Conservation (phyloP, 2,329 filamentous ascomycete species). For the Trichoderma sp. region DNA sequence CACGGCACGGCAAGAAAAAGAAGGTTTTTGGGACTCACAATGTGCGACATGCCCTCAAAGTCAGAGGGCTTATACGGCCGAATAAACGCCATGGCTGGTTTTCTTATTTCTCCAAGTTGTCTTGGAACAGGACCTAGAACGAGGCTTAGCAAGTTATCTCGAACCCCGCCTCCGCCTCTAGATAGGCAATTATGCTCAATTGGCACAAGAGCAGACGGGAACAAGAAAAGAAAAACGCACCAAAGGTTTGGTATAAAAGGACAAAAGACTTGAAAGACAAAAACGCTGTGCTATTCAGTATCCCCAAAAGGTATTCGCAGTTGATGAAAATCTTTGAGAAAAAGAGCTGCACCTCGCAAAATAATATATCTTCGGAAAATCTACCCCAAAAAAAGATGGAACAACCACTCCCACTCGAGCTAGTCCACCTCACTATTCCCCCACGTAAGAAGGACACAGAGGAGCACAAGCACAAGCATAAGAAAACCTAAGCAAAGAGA, state of each 20-base stretch:
- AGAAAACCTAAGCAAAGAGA: not conserved
- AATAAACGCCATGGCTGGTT: conserved; percentile 43
- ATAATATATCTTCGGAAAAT: not conserved
- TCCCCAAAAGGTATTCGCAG: not conserved
- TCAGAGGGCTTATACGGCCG: conserved; percentile 39
- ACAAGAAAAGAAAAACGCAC: not conserved
- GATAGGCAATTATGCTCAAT: not conserved
- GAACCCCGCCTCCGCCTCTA: not conserved
- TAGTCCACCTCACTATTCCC: not conserved
- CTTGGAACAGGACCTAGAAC: not conserved
- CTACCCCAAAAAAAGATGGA: not conserved
- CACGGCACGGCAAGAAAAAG: not conserved
- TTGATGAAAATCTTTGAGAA: not conserved
- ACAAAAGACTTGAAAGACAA: not conserved
- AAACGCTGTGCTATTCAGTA: not conserved
- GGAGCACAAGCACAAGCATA: not conserved
- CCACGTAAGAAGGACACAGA: not conserved
- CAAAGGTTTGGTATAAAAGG: not conserved
- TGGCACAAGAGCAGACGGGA: not conserved
- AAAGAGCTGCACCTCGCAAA: not conserved
- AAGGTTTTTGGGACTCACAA: conserved; percentile 32
- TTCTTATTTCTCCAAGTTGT: not conserved
- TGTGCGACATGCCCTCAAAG: conserved; percentile 41
- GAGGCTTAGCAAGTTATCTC: not conserved
- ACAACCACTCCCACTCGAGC: not conserved